Evolutionary conservation across 192 early-diverging fungal genomes (phyloP), one percentile per base, ranked within the genome.

Genomic region (Umbelopsis sp.): DNA sequence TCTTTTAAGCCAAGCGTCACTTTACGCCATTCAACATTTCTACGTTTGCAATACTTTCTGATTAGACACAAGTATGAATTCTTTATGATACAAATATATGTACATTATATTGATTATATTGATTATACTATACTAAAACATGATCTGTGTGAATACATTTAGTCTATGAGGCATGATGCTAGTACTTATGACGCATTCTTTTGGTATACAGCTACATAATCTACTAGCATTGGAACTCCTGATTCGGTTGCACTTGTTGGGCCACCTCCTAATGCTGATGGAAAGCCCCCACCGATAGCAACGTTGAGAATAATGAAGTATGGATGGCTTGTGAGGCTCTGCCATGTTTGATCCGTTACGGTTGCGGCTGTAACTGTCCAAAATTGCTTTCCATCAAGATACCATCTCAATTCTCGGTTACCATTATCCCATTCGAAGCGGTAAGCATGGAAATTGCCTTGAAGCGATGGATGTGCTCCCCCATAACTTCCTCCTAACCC

Each of bases 201-300:
- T 36, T 62, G 29, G n/a, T 62, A 62, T 31, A 62, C 56, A n/a
- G 56, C 56, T 20, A 62, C 56, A 20, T 62, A 62, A n/a, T 62
- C 56, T 34, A 62, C 56, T 34, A 32, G 24, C 25, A 62, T 14
- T 2, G 56, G 56, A 29, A 34, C 31, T 20, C 56, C 56, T 6
- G 56, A 34, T 62, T 62, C 29, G 26, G 56, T 62, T 62, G 56
- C 56, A 4, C 7, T 32, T 2, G 56, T 62, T 32, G 56, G 56
- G 17, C 56, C 56, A 20, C 56, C 56, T 34, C 56, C 56, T 5
- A 31, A 20, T n/a, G 29, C 56, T 20, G 56, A 22, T 11, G 56
- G 56, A 14, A 62, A 34, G 10, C 31, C 31, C 17, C 56, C 56
- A 29, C 56, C 56, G 1, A 62, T 62, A n/a, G 56, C 56, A 32